Conservation (phyloP, 1,139 yeast genomes). For the Candida dubliniensis region DNA sequence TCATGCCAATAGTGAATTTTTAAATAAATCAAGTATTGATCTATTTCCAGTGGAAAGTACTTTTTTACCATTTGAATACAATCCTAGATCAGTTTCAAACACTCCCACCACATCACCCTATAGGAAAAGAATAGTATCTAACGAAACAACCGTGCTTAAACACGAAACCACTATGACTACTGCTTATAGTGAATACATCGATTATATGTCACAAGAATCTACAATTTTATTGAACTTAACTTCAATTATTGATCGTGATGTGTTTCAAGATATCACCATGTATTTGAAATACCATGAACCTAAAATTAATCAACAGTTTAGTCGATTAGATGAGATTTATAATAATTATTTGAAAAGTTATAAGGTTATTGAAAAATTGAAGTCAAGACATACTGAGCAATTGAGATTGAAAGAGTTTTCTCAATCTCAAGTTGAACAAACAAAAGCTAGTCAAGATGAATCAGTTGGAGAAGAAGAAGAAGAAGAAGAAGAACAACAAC, state of each 20-base stretch:
- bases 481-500: too few relatives aligned
- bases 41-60: conserved; percentile 25
- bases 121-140: neutral
- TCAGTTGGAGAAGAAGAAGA: conserved; percentile 13
- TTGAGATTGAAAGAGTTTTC: conserved; percentile 32
- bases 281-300: conserved; percentile 43
- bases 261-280: conserved; percentile 35
- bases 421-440: conserved; percentile 9
- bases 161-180: conserved; percentile 14
- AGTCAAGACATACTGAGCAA: conserved; percentile 33
- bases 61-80: conserved; percentile 16
- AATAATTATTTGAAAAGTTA: conserved; percentile 29
- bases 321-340: conserved; percentile 26
- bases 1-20: conserved; percentile 38
- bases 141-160: neutral
- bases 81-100: neutral
- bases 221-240: conserved; percentile 29
- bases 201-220: conserved; percentile 26
- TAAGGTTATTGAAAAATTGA: conserved; percentile 29
- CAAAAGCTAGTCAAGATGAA: conserved; percentile 10
- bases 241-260: conserved; percentile 36
- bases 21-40: conserved; percentile 28
- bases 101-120: conserved; percentile 4
- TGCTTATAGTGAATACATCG: conserved; percentile 15
- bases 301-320: conserved; percentile 25